Evolutionary conservation across 2,329 filamentous ascomycete genomes (phyloP).

Genomic region (Xylaria arbuscula): DNA sequence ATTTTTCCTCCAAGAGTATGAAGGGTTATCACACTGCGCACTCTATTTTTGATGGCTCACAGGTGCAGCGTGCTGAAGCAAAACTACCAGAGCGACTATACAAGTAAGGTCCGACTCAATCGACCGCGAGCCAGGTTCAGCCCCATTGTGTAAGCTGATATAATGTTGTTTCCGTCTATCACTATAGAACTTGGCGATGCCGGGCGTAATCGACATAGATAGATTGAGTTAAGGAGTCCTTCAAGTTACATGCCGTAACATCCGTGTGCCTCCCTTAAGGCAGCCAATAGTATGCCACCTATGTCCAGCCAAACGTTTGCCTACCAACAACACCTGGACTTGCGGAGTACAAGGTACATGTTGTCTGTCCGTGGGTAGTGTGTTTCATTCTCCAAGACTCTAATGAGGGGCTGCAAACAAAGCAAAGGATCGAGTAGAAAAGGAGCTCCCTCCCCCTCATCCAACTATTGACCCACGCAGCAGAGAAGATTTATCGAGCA

Average conservation of each 20-base stretch:
- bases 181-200: background rate
- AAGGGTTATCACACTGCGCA: background rate
- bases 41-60: background rate
- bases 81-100: background rate
- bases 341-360: background rate
- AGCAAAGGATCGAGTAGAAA: slow-evolving; percentile 8
- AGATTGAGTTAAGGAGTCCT: background rate
- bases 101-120: background rate
- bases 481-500: background rate
- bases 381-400: background rate
- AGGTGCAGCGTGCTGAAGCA: background rate
- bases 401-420: background rate
- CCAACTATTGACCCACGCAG: slow-evolving; percentile 7
- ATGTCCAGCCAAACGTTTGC: background rate
- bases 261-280: background rate
- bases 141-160: background rate
- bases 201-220: background rate
- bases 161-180: background rate
- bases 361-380: background rate
- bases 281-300: background rate
- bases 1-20: background rate
- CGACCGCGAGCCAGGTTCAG: background rate
- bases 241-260: background rate
- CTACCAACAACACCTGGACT: background rate
- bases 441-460: slow-evolving; percentile 3